Conservation (phyloP, 768 basidiomycete genomes). For the Suillus alpinus region DNA sequence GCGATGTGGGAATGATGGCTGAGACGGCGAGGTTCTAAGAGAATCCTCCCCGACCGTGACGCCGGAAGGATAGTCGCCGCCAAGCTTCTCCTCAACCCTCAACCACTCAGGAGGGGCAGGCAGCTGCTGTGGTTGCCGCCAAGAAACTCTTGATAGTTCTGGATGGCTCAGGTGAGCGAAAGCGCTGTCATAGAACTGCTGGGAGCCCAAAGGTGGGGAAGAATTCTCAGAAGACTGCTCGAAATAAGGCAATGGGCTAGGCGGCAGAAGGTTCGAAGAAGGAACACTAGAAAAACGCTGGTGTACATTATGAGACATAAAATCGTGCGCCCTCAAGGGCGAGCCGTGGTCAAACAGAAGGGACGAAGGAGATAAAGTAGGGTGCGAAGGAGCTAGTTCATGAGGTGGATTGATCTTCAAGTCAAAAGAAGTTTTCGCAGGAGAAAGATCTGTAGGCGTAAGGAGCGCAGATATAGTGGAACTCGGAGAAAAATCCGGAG, state of each 20-base stretch:
- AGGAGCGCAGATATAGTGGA: conserved; percentile 69
- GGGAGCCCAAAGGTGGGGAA: conserved; percentile 34
- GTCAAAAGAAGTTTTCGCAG: conserved; percentile 55
- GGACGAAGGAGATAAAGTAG: conserved; percentile 34
- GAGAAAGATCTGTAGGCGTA: conserved; percentile 74
- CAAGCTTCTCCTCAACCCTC: conserved; percentile 31
- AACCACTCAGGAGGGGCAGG: conserved; percentile 42
- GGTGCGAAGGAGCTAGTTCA: conserved; percentile 35
- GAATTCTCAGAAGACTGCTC: conserved; percentile 51
- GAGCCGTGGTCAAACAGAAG: conserved; percentile 46
- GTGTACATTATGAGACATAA: conserved; percentile 24
- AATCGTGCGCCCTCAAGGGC: conserved; percentile 29
- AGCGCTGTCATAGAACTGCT: conserved; percentile 33
- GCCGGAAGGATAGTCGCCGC: conserved; percentile 21
- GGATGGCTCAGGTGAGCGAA: conserved; percentile 14
- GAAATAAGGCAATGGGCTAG: conserved; percentile 40
- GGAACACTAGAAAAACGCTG: conserved; percentile 26
- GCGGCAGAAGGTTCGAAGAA: conserved; percentile 17
- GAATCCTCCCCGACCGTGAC: conserved; percentile 25
- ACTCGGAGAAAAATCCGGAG: conserved; percentile 72
- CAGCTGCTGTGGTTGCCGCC: conserved; percentile 29
- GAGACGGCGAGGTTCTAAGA: conserved; percentile 27
- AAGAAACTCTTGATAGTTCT: conserved; percentile 19
- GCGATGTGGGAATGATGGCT: conserved; percentile 21
- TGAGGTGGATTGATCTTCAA: conserved; percentile 52